Base-by-base conservation (phyloP, 768 basidiomycete genomes). In the Boletellus sp. region DNA sequence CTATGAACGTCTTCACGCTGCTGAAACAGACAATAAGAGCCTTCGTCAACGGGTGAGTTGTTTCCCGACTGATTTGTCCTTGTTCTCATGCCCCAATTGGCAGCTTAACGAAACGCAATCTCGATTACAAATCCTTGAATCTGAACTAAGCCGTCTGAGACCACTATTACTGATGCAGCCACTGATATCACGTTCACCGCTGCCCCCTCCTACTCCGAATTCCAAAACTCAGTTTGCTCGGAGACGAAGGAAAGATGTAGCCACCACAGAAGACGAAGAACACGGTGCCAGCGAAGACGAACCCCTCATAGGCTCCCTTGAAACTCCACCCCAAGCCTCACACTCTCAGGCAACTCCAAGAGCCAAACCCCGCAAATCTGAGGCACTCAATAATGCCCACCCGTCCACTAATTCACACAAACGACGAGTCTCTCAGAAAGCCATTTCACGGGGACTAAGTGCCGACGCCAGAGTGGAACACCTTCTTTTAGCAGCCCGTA, bases 381-480 rank as follows among this genome's bases (percentile, higher is more conserved):
- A 68, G 24, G 52, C 44, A 23, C 46, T 33, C 13, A 52, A 6
- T 20, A 48, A 39, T 31, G 33, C 22, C 0, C 52, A 64, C 47
- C 44, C 49, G 20, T 13, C 11, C 19, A 34, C 51, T 12, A 54
- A 50, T 32, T 35, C 47, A 22, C 56, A 61, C 36, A 61, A 60
- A 57, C 61, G 64, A 50, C 63, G 64, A 43, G 42, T 49, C 24
- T 58, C 62, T 28, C 66, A 67, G 45, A 62, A 68, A 50, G 40
- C 45, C 37, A 6, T 58, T 1, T 62, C 62, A 5, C 59, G 58
- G 32, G 62, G 77, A 35, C 50, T 78, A 38, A 63, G 75, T 53
- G 70, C 83, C 2, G 88, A 90, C 53, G 88, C 87, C 4, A 78
- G 84, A 40, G 74, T 77, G 0, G 87, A 90, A 57, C 86, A 86